These are phyloP conservation scores for Nidularia sp. DNA, from an alignment of 768 basidiomycete genomes.

Conservation along the genomic window DNA sequence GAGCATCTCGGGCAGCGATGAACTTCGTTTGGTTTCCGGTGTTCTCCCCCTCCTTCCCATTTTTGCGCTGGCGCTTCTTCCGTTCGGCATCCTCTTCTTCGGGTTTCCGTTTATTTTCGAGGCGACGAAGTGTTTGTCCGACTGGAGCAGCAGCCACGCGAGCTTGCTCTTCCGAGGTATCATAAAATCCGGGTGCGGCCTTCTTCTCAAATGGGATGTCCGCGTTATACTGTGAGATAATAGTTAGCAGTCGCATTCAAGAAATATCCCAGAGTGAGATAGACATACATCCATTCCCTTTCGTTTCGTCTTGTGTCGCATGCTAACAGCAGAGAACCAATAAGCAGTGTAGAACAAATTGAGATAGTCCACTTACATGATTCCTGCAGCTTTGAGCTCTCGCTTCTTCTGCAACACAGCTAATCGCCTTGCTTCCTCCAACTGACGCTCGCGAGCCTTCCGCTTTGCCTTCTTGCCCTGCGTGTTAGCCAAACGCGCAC, in stretches of 20 bases:
- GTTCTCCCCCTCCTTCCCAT: slow-evolving; percentile 61
- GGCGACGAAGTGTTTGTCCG: slow-evolving; percentile 84
- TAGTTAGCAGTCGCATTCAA: slow-evolving; percentile 3
- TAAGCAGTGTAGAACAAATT: neutral
- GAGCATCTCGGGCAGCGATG: slow-evolving; percentile 93
- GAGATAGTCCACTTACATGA: slow-evolving; percentile 59
- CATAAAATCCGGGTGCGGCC: slow-evolving; percentile 93
- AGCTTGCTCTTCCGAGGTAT: slow-evolving; percentile 91
- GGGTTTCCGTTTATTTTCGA: slow-evolving; percentile 93
- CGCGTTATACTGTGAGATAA: slow-evolving; percentile 74
- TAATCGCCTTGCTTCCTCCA: slow-evolving; percentile 92
- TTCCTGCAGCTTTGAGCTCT: slow-evolving; percentile 96
- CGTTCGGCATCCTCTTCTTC: slow-evolving; percentile 93
- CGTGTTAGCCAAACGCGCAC: slow-evolving; percentile 96
- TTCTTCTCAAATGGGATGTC: slow-evolving; percentile 99
- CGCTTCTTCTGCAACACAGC: slow-evolving; percentile 97
- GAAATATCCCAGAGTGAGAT: neutral
- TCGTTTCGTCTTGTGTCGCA: slow-evolving; percentile 91
- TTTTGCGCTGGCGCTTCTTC: slow-evolving; percentile 81
- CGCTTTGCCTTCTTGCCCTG: slow-evolving; percentile 99
- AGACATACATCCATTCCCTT: slow-evolving; percentile 92
- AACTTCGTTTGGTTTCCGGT: slow-evolving; percentile 85
- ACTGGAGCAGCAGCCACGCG: slow-evolving; percentile 84
- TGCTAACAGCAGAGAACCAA: slow-evolving; percentile 35
- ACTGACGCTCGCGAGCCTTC: slow-evolving; percentile 93